These are phyloP conservation scores for Scenedesmus sp. DNA, from an alignment of 163 green algal genomes.

Conservation along the genomic window DNA sequence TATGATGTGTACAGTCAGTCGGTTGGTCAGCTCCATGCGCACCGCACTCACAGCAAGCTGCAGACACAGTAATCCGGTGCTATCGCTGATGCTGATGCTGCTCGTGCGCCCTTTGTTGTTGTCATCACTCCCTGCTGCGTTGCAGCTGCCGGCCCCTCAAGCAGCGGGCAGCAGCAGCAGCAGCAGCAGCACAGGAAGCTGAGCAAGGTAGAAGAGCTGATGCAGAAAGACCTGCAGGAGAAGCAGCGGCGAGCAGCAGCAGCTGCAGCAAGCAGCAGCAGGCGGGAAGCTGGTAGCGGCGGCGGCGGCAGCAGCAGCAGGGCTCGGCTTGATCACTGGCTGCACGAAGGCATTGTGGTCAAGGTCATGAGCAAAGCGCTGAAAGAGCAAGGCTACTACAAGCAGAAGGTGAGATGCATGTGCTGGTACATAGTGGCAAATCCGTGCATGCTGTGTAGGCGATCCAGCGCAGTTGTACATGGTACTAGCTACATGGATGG, in stretches of 20 bases:
- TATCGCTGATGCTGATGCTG: no score
- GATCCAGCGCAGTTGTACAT: conserved; percentile 71
- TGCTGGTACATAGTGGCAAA: no score
- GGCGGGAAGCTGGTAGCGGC: not conserved
- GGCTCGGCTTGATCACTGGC: conserved; percentile 68
- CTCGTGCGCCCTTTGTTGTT: not conserved
- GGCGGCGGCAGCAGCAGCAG: conserved; percentile 17
- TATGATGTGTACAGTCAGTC: no score
- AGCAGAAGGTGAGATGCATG: conserved; percentile 66
- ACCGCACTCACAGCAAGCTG: no score
- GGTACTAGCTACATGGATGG: no score
- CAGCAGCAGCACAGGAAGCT: conserved; percentile 61
- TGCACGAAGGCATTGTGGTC: conserved; percentile 80
- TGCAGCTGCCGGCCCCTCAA: conserved; percentile 23
- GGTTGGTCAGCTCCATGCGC: no score
- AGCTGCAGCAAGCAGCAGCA: not conserved
- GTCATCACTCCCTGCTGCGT: not conserved
- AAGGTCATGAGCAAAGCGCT: conserved; percentile 94
- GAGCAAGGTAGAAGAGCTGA: conserved; percentile 73
- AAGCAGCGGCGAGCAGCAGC: conserved; percentile 53
- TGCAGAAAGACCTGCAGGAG: conserved; percentile 64
- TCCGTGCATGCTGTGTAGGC: no score
- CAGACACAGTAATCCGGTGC: no score
- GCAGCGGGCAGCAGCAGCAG: conserved; percentile 32
- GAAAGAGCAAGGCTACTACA: conserved; percentile 92